Evolutionary conservation across 2,329 filamentous ascomycete species (phyloP), one percentile per base, ranked within the genome.

Genomic region (Sarocladiaceae sp.): DNA sequence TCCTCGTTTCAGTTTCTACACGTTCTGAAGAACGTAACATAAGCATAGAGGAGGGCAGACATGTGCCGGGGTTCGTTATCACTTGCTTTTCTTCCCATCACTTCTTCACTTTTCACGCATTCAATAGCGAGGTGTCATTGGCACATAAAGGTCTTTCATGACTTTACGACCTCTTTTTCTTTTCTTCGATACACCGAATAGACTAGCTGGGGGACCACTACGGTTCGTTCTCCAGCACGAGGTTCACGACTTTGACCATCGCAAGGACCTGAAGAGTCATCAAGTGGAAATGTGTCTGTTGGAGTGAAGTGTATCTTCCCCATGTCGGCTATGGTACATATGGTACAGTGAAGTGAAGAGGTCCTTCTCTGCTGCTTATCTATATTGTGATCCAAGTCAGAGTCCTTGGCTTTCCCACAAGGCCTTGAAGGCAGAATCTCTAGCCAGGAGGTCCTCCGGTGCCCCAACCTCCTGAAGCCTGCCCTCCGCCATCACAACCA

Each of bases 401-500:
- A 46, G 19, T n/a, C 49, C 49, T 6, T 47, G 45, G 42, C 46
- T 51, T 3, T 49, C 52, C 50, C 52, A 57, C 15, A 56, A 40
- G 6, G 47, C 47, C 31, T 48, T 47, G 15, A 59, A 57, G 19
- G 47, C 45, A 6, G 52, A 55, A 15, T 44, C 43, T 3, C 50
- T 35, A 15, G 19, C 16, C 5, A 63, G 23, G 27, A 63, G 11
- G 31, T 57, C 50, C 3, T 50, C 34, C 1, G 61, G 59, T 1
- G 35, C 15, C 0, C 59, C 61, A 1, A 49, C 41, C 40, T 63
- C 61, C 1, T 53, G 20, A 1, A 61, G 46, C n/a, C 13, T 46
- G 0, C 59, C 59, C 10, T 54, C 49, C 1, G 50, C 48, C 55
- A 64, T 57, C 1, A 61, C 56, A 1, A 63, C 48, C 2, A 55